Percentiles rank a stretch among this genome's conserved stretches.
Conservation (phyloP, 2,329 filamentous ascomycete species). For the Conoideocrella luteorostrata region DNA sequence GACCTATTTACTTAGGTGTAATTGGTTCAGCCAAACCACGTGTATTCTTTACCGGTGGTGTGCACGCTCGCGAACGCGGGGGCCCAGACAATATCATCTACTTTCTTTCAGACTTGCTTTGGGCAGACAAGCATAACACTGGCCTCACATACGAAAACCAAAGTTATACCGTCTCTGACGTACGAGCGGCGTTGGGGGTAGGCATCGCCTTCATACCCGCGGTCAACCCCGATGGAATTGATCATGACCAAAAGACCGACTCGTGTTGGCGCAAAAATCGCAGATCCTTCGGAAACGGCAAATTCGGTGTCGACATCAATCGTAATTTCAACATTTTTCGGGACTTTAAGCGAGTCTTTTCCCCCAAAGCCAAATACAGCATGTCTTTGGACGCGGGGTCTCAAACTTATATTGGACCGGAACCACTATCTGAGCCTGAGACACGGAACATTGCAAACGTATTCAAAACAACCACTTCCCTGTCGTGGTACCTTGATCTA, state of each 20-base stretch:
- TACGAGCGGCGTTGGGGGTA: conserved; percentile 41
- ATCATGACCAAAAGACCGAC: conserved; percentile 42
- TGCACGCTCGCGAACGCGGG: conserved; percentile 54
- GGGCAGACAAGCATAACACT: conserved; percentile 40
- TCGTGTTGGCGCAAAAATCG: conserved; percentile 52
- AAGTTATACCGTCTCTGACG: conserved; percentile 44
- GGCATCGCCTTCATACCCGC: conserved; percentile 48
- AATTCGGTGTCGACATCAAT: conserved; percentile 46
- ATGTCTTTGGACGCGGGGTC: conserved; percentile 33
- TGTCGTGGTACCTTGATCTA: conserved; percentile 53
- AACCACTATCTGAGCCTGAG: conserved; percentile 49
- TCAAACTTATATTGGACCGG: conserved; percentile 44
- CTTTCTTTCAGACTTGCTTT: conserved; percentile 51
- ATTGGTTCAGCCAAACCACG: conserved; percentile 38
- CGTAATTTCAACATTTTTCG: conserved; percentile 54
- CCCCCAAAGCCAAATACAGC: conserved; percentile 25
- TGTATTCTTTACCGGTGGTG: conserved; percentile 45
- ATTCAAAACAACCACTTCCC: conserved; percentile 40
- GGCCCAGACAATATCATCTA: conserved; percentile 50
- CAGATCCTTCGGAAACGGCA: conserved; percentile 32
- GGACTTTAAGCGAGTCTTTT: conserved; percentile 42
- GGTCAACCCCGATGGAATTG: conserved; percentile 49
- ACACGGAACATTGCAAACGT: conserved; percentile 47
- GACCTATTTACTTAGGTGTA: conserved; percentile 31
- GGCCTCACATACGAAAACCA: conserved; percentile 47